Conservation (phyloP, 1,284 basidiomycete genomes). For the Cryptococcus sp. region DNA sequence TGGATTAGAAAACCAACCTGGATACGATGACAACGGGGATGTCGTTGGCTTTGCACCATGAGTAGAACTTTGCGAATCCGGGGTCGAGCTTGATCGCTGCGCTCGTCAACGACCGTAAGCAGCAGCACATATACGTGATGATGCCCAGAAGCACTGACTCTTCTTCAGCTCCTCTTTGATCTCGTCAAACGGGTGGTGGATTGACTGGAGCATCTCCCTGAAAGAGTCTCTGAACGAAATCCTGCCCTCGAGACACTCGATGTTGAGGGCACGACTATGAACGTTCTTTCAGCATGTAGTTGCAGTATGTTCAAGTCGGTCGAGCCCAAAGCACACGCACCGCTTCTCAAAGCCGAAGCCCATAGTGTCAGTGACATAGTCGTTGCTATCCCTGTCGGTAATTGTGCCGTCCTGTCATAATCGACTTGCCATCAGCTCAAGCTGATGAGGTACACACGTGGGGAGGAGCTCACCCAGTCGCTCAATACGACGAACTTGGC, state of each 20-base stretch:
- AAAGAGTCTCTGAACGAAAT: constrained; percentile 78
- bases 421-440: not conserved
- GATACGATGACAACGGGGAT: constrained; percentile 91
- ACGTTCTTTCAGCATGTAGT: not conserved
- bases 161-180: constrained; percentile 69
- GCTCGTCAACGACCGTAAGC: constrained; percentile 1
- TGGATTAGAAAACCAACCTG: constrained; percentile 58
- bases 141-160: constrained; percentile 54
- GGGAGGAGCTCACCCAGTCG: constrained; percentile 71
- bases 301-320: not conserved
- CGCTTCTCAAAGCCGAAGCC: constrained; percentile 53
- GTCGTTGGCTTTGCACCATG: constrained; percentile 72
- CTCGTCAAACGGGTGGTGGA: constrained; percentile 71
- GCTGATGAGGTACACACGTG: not conserved
- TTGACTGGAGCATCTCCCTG: constrained; percentile 73
- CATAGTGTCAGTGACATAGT: constrained; percentile 58
- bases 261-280: constrained; percentile 64
- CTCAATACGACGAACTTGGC: constrained; percentile 83
- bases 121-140: not conserved
- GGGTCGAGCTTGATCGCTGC: constrained; percentile 80
- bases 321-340: constrained; percentile 12
- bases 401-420: constrained; percentile 78
- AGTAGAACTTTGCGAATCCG: constrained; percentile 82
- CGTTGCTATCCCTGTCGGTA: constrained; percentile 85
- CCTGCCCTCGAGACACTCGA: constrained; percentile 66